Base-by-base conservation (phyloP, 225 moss, liverwort and hornwort species). In the Asterella californica region DNA sequence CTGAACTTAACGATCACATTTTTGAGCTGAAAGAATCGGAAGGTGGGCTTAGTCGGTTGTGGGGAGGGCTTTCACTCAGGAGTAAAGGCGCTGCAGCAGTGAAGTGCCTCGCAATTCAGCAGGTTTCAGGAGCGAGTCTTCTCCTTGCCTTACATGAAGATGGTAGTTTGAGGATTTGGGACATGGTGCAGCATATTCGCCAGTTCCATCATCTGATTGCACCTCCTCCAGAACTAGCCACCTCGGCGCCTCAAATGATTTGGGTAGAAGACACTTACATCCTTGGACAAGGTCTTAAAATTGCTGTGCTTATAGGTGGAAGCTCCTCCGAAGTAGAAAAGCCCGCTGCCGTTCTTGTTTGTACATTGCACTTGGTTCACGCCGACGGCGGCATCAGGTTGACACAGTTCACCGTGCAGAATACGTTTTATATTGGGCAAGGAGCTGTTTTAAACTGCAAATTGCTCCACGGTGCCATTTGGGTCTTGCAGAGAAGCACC, bases 41-140 rank as follows among this genome's bases (percentile, higher is more conserved):
- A 77, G 87, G 92, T 79, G 92, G 92, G 70, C 87, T 99, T n/a
- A 93, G 95, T 85, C 93, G 95, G 74, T 87, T 95, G 74, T 95
- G 92, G 94, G 93, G 95, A 30, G 78, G 78, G 29, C 85, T 94
- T 37, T 93, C 92, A 53, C 90, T 93, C 67, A 92, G 95, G 84
- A 92, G 95, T 46, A 99, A 91, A 82, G 82, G 85, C 83, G 87
- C 90, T 46, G 88, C 91, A 46, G 85, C 90, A 45, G 90, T 95
- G 30, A 88, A 72, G 82, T 90, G 92, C 85, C 89, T 99, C 62
- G 82, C 79, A 25, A 80, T 85, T 21, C 89, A 90, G 73, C 76
- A 80, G 64, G 66, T 95, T 67, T 89, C 86, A 79, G 91, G 90
- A 49, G 88, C 83, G 62, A 85, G 84, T 77, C 79, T 90, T 52